Conservation (phyloP, 257 asterid genomes). For the Rubia yunnanensis region DNA sequence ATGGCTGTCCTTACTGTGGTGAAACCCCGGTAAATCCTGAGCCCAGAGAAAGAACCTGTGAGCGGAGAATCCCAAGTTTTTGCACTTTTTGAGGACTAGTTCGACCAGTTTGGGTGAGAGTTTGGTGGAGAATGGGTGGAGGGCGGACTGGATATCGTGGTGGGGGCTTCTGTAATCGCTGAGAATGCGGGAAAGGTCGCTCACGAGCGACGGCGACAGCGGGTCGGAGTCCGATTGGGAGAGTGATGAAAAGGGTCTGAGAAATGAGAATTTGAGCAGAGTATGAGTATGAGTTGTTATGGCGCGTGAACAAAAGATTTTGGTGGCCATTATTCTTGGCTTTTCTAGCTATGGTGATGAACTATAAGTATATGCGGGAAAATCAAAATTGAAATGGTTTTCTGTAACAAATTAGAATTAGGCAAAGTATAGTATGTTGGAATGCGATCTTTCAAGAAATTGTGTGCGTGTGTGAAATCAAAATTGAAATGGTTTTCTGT, state of each 20-base stretch:
- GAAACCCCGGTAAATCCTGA: conserved; percentile 45
- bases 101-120: conserved; percentile 48
- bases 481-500: too few species aligned
- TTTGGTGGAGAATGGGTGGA: conserved; percentile 45
- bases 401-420: too few species aligned
- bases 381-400: too few species aligned
- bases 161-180: conserved; percentile 76
- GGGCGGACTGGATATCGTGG: conserved; percentile 78
- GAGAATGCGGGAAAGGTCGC: conserved; percentile 66
- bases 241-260: conserved; percentile 7
- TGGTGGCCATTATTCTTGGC: conserved; percentile 6
- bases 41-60: conserved; percentile 93
- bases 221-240: conserved; percentile 12
- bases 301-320: conserved; percentile 4
- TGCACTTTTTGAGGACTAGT: conserved; percentile 76
- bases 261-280: not conserved
- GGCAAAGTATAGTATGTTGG: too few species aligned
- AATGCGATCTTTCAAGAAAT: too few species aligned
- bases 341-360: too few species aligned
- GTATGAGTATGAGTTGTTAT: not conserved
- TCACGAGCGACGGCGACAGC: conserved; percentile 42
- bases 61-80: conserved; percentile 71
- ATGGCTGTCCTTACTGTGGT: conserved; percentile 53
- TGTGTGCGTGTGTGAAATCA: too few species aligned
- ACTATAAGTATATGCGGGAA: too few species aligned